Base-by-base conservation (phyloP, 768 basidiomycete species). In the Tulasnella sp. region DNA sequence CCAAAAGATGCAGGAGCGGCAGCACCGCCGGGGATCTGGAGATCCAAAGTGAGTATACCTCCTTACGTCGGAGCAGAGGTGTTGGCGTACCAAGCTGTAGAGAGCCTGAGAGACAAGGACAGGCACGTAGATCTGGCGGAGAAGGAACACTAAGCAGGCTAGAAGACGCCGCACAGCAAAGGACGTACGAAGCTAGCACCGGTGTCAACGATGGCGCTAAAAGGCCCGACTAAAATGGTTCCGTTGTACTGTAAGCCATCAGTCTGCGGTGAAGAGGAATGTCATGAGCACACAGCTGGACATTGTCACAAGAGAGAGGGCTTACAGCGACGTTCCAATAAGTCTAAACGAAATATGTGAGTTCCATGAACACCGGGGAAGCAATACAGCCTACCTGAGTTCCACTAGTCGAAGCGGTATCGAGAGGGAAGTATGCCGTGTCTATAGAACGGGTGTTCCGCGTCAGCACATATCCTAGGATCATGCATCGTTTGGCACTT, bases 171-270 rank as follows among this genome's bases (percentile, higher is more conserved):
- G n/a, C n/a, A n/a, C n/a, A n/a, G n/a, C n/a, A n/a, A n/a, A n/a
- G n/a, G n/a, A n/a, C n/a, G n/a, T n/a, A n/a, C n/a, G n/a, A 68
- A 43, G 29, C 63, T 68, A 5, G 66, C 67, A 34, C 68, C 68
- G 8, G 64, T 59, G 61, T 68, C 66, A 42, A 75, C 53, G 54
- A 74, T 66, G 14, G 71, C 64, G n/a, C 19, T 12, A 37, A 52
- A 36, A 36, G 35, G 21, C 25, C 2, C 23, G 32, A 23, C 36
- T 5, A 52, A 34, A 8, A 23, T 6, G 2, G 2, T 25, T 6
- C 42, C 42, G 37, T 40, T 54, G 39, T 54, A 40, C 6, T 29
- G 39, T 0, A 42, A 3, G 36, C 52, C 25, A 40, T 37, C 37
- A 29, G 37, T 54, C 52, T 54, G 21, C 6, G 21, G 15, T 27